phyloP scores from a whole-genome alignment of 1,139 yeast genomes.

The Taphrina betulina region DNA sequence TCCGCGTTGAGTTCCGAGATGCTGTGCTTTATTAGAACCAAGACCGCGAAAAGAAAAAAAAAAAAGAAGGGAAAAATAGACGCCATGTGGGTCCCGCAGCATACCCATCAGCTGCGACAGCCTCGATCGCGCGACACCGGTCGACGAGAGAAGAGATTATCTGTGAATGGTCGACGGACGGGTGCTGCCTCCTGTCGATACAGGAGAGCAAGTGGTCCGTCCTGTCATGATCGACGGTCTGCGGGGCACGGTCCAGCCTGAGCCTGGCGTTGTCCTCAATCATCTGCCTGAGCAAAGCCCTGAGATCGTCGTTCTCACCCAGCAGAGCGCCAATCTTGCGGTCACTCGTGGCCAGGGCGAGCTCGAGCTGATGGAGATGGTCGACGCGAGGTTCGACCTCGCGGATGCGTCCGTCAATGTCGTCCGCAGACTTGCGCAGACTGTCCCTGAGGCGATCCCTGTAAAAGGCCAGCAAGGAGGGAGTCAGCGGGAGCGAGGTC shows the following conservation, averaged over 20 bases:
- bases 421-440: background rate
- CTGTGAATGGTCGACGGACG: background rate
- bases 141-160: conserved; percentile 8
- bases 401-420: background rate
- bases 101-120: background rate
- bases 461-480: conserved; percentile 9
- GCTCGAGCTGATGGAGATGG: conserved; percentile 6
- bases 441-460: conserved; percentile 2
- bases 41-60: too few species aligned
- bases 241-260: background rate
- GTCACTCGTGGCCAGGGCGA: background rate
- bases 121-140: conserved; percentile 3
- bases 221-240: too few species aligned
- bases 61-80: too few species aligned
- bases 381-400: background rate
- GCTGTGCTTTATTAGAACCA: too few species aligned
- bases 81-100: too few species aligned
- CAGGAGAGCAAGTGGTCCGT: too few species aligned
- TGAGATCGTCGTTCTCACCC: conserved; percentile 7
- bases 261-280: conserved; percentile 8
- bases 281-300: conserved; percentile 2
- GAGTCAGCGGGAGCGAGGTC: conserved; percentile 9
- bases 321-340: background rate
- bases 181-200: too few species aligned
- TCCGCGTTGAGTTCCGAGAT: background rate